These are phyloP conservation scores for Phytophthora aleatoria DNA, from an alignment of 352 stramenopile genomes.

Conservation along the genomic window DNA sequence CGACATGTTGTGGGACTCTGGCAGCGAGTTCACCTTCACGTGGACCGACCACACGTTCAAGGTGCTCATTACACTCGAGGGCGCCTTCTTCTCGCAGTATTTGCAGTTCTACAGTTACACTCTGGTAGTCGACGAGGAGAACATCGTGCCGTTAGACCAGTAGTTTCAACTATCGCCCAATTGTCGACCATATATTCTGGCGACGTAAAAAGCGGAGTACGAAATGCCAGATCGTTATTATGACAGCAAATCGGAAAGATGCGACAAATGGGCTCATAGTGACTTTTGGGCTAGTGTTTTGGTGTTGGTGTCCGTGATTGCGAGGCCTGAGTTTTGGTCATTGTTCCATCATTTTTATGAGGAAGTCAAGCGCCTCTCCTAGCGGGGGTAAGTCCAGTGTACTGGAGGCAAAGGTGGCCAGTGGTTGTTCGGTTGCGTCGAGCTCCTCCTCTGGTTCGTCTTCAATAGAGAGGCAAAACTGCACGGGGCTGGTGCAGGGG, in stretches of 20 bases:
- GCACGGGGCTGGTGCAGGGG: slow-evolving; percentile 32
- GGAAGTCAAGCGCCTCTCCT: slow-evolving; percentile 62
- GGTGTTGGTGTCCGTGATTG: slow-evolving; percentile 5
- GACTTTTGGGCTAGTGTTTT: background rate
- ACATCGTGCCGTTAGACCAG: slow-evolving; percentile 54
- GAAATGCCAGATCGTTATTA: slow-evolving; percentile 1
- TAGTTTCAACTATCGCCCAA: slow-evolving; percentile 4
- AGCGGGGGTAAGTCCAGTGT: slow-evolving; percentile 39
- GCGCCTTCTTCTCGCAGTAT: slow-evolving; percentile 86
- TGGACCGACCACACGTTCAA: slow-evolving; percentile 74
- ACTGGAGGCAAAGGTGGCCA: slow-evolving; percentile 3
- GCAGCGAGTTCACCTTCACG: slow-evolving; percentile 75
- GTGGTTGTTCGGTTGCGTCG: slow-evolving; percentile 13
- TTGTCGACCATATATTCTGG: background rate
- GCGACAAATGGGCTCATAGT: background rate
- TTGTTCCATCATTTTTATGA: slow-evolving; percentile 51
- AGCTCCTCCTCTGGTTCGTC: slow-evolving; percentile 24
- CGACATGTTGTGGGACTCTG: slow-evolving; percentile 82
- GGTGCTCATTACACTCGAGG: slow-evolving; percentile 77
- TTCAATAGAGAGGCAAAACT: slow-evolving; percentile 18
- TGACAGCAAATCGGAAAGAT: slow-evolving; percentile 12
- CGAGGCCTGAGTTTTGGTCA: slow-evolving; percentile 10
- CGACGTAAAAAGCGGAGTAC: background rate
- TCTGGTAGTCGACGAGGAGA: slow-evolving; percentile 77
- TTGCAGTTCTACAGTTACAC: slow-evolving; percentile 87